Base-by-base conservation (phyloP, 1,284 basidiomycete species). In the Microbotryum silenes-acaulis region DNA sequence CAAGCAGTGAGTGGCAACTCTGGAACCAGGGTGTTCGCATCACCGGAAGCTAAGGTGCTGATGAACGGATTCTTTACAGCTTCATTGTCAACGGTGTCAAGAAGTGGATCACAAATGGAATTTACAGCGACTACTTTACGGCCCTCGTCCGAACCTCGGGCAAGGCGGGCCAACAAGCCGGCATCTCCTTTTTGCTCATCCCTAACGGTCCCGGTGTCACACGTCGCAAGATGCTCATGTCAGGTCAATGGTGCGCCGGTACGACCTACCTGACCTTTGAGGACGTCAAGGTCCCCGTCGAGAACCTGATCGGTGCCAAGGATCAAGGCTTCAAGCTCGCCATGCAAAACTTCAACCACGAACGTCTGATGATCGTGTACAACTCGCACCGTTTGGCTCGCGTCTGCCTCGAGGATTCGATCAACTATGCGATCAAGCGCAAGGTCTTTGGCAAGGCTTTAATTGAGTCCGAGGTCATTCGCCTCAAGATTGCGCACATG, bases 251-350 rank as follows among this genome's bases (percentile, higher is more conserved):
- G 7, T 72, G 73, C 6, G 66, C 72, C 0, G 75, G 75, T 1
- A 75, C 75, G 7, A 74, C 75, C 0, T 73, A 70, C 56, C 63
- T 77, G 60, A 71, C 72, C 31, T 74, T 75, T 46, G 75, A 77
- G 54, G 58, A 59, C 33, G 70, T 71, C 56, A 65, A 67, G 54
- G 73, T 77, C 0, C 75, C 75, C 2, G 72, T 72, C 12, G 72
- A 73, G 45, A 76, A 76, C 61, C 57, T 75, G 16, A 70, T 76
- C 52, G 75, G 76, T 31, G 67, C 73, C 25, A 29, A 63, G 52
- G 60, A 52, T 20, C 4, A 64, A 25, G 67, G 60, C 3, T 69
- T 66, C 55, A 50, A 52, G 50, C 18, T 55, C 21, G 53, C 67
- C 44, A 62, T 69, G 65, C 54, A 10, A 25, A 68, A 68, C 59